Conservation (phyloP, 805 yeast species). For the Pichia nanzhaoensis region DNA sequence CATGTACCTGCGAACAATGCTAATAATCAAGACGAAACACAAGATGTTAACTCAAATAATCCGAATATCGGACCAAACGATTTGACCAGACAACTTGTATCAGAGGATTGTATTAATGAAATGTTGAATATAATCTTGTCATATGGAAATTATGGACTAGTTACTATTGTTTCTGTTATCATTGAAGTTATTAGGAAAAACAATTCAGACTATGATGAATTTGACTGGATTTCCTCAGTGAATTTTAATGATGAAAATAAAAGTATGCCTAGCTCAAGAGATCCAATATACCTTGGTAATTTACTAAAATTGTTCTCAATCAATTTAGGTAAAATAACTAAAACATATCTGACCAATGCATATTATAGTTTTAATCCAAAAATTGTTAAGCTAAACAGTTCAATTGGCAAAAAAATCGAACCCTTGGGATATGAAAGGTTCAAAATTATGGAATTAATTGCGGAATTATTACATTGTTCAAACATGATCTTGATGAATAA, state of each 20-base stretch:
- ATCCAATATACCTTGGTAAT: constrained; percentile 86
- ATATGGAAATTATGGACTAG: constrained; percentile 73
- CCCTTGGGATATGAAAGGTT: constrained; percentile 88
- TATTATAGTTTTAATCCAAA: constrained; percentile 15
- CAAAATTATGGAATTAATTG: constrained; percentile 83
- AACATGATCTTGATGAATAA: constrained; percentile 90
- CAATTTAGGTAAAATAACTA: constrained; percentile 27
- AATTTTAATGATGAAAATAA: constrained; percentile 11
- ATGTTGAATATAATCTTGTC: constrained; percentile 70
- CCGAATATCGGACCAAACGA: constrained; percentile 95
- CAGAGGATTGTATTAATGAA: constrained; percentile 54
- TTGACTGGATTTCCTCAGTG: constrained; percentile 31
- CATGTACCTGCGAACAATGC: constrained; percentile 5
- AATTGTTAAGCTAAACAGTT: constrained; percentile 32
- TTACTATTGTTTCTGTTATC: constrained; percentile 88
- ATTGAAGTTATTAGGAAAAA: constrained; percentile 92
- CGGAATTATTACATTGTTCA: constrained; percentile 91
- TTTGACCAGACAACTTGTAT: constrained; percentile 82
- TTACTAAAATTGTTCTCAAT: constrained; percentile 69
- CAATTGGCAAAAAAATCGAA: constrained; percentile 50
- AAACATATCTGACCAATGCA: constrained; percentile 27
- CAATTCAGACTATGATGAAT: constrained; percentile 84
- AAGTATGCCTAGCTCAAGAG: constrained; percentile 80
- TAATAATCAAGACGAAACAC: constrained; percentile 41
- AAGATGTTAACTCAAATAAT: constrained; percentile 40